A percentile compares a stretch with the other conserved stretches of the same genome.
Evolutionary conservation across 2,329 filamentous ascomycete species (phyloP).

Genomic region (Triangularia verruculosa): DNA sequence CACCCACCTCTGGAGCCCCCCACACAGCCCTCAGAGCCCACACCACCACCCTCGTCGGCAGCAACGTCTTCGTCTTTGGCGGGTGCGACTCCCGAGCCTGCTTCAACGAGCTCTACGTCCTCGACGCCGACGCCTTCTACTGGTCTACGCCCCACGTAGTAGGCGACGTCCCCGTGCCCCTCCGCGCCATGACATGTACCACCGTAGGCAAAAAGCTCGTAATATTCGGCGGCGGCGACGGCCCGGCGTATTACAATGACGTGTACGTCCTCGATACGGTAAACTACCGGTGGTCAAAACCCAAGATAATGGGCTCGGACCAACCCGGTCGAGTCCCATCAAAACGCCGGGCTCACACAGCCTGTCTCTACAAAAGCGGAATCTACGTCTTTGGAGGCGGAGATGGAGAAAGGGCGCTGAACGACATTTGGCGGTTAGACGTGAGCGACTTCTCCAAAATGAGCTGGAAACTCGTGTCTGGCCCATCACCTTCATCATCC

Average conservation of each 20-base stretch:
- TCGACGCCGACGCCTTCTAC: conserved; percentile 68
- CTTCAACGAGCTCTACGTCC: conserved; percentile 67
- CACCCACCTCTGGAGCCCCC: conserved; percentile 59
- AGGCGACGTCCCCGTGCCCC: conserved; percentile 61
- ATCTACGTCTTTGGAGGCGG: conserved; percentile 72
- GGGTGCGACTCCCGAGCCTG: conserved; percentile 65
- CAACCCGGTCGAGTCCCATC: conserved; percentile 51
- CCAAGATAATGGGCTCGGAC: conserved; percentile 50
- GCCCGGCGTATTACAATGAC: conserved; percentile 69
- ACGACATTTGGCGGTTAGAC: conserved; percentile 71
- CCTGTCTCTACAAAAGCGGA: conserved; percentile 68
- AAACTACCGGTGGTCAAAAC: conserved; percentile 64
- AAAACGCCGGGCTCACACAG: conserved; percentile 64
- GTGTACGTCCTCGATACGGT: conserved; percentile 70
- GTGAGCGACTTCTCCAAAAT: conserved; percentile 64
- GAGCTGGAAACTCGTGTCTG: conserved; percentile 64
- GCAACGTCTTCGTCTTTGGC: conserved; percentile 66
- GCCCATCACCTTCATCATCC: conserved; percentile 30
- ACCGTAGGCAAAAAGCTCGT: conserved; percentile 69
- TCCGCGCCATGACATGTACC: conserved; percentile 70
- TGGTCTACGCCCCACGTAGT: conserved; percentile 64
- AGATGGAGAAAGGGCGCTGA: conserved; percentile 66
- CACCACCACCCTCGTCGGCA: conserved; percentile 63
- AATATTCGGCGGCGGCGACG: conserved; percentile 67
- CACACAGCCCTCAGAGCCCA: conserved; percentile 63